phyloP scores from a whole-genome alignment of 441 rosid species.

The Aleurites moluccanus region DNA sequence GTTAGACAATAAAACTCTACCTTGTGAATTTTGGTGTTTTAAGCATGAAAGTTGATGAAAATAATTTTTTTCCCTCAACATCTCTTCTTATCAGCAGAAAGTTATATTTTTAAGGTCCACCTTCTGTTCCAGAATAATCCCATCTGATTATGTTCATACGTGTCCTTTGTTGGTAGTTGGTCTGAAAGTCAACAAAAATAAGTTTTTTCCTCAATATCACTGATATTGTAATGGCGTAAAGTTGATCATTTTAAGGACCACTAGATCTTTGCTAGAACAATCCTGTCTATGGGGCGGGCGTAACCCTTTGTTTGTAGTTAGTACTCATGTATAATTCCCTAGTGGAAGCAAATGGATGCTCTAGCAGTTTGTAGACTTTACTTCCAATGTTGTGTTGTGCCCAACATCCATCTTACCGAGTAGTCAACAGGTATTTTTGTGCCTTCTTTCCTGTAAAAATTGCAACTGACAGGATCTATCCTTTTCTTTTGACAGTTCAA shows the following conservation, averaged over 20 bases:
- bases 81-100: neutral
- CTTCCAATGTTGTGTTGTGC: neutral
- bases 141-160: neutral
- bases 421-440: neutral
- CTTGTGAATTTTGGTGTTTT: neutral
- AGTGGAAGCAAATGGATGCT: neutral
- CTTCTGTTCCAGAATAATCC: neutral
- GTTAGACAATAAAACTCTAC: neutral
- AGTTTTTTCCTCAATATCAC: neutral
- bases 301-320: neutral
- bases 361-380: neutral
- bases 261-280: neutral
- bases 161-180: neutral
- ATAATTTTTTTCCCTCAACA: neutral
- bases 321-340: neutral
- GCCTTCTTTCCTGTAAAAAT: neutral
- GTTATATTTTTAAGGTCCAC: neutral
- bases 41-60: neutral
- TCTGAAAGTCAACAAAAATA: neutral
- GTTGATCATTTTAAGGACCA: neutral
- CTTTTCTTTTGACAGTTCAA: slow-evolving; percentile 19
- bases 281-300: neutral
- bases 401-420: neutral
- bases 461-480: neutral
- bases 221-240: neutral